Percentiles rank a stretch among this genome's conserved stretches.
phyloP scores from a whole-genome alignment of 305 asterid genomes.

The Fraxinus dipetala region DNA sequence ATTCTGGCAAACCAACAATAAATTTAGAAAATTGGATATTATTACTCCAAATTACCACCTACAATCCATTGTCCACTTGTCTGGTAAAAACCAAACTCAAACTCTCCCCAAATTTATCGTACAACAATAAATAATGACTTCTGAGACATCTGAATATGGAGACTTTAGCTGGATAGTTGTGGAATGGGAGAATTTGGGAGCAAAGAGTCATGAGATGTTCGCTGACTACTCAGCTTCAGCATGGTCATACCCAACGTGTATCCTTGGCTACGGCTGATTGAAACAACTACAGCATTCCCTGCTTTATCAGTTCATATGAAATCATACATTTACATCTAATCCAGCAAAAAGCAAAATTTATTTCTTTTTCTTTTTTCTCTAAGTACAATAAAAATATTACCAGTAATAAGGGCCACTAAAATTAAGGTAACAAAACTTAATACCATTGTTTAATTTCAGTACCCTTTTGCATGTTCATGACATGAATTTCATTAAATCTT shows the following conservation, averaged over 20 bases:
- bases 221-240: constrained; percentile 47
- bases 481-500: too few relatives aligned
- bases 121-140: constrained; percentile 7
- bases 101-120: background rate
- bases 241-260: constrained; percentile 62
- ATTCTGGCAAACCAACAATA: background rate
- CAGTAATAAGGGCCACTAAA: too few relatives aligned
- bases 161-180: constrained; percentile 36
- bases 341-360: too few relatives aligned
- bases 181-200: constrained; percentile 58
- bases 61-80: background rate
- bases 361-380: too few relatives aligned
- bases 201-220: constrained; percentile 51
- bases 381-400: too few relatives aligned
- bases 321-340: too few relatives aligned
- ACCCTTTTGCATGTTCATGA: too few relatives aligned
- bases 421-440: too few relatives aligned
- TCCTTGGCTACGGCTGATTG: constrained; percentile 65
- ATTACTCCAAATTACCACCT: background rate
- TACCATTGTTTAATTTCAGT: too few relatives aligned
- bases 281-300: constrained; percentile 82
- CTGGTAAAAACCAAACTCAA: background rate
- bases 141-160: constrained; percentile 1
- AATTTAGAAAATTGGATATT: background rate
- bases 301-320: constrained; percentile 22